These are phyloP conservation scores for Sporothrix dimorphospora DNA, from an alignment of 2,329 filamentous ascomycete genomes.

Conservation along the genomic window DNA sequence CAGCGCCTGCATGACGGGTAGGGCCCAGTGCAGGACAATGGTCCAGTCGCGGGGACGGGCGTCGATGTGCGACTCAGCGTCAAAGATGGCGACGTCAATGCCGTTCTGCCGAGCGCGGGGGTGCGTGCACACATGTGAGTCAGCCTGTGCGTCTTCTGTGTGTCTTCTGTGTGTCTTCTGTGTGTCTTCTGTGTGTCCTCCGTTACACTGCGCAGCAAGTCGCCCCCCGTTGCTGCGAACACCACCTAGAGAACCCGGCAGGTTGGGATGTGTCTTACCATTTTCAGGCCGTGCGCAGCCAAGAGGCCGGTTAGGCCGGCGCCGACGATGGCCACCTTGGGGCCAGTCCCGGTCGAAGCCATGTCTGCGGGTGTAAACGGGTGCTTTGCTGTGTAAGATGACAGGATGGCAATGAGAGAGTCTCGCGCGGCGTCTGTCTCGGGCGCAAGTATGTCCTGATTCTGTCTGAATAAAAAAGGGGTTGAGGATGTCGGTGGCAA, in stretches of 20 bases:
- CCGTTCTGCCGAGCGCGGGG: slow-evolving; percentile 37
- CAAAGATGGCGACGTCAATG: slow-evolving; percentile 42
- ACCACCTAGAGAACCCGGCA: too few relatives aligned
- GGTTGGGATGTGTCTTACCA: slow-evolving; percentile 34
- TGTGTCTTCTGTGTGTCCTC: background rate
- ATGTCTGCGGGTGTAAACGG: background rate
- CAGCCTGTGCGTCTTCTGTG: background rate
- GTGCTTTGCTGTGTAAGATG: background rate
- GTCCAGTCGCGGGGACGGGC: slow-evolving; percentile 45
- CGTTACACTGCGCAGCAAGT: background rate
- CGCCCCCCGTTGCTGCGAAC: background rate
- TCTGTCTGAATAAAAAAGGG: background rate
- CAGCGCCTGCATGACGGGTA: slow-evolving; percentile 42
- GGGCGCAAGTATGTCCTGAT: background rate
- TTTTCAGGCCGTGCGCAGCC: slow-evolving; percentile 44
- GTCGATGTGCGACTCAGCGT: slow-evolving; percentile 39
- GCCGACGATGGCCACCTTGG: slow-evolving; percentile 43
- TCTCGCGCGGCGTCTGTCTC: background rate
- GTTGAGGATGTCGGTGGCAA: background rate
- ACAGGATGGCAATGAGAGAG: background rate
- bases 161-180: background rate
- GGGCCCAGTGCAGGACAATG: slow-evolving; percentile 48
- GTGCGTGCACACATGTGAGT: background rate
- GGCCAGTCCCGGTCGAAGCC: background rate
- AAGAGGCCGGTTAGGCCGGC: slow-evolving; percentile 46